Evolutionary conservation across 73 alveolate genomes (phyloP).

Genomic region (Paramecium bursaria): DNA sequence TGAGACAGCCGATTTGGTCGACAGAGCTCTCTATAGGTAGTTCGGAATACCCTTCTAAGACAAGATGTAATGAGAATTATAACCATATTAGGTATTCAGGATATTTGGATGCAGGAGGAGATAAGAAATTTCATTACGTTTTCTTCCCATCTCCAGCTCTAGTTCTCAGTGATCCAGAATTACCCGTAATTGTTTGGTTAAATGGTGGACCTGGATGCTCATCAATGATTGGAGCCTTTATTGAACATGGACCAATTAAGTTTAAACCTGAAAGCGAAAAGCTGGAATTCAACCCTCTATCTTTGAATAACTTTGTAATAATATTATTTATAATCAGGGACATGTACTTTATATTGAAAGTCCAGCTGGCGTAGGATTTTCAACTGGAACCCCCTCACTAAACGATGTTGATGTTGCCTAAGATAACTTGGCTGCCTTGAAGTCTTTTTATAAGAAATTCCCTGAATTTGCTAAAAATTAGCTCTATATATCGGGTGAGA

Average conservation of each 20-base stretch:
- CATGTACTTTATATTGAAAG: slow-evolving; percentile 88
- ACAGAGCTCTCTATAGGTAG: too few species aligned
- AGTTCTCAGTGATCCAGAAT: slow-evolving; percentile 11
- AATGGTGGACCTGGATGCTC: slow-evolving; percentile 98
- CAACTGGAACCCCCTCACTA: slow-evolving; percentile 5
- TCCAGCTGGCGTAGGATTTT: slow-evolving; percentile 90
- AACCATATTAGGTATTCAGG: slow-evolving; percentile 26
- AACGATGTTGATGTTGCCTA: slow-evolving; percentile 81
- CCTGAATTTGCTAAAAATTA: slow-evolving; percentile 78
- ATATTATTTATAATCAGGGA: slow-evolving; percentile 64
- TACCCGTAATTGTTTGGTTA: slow-evolving; percentile 90
- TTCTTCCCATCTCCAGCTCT: slow-evolving; percentile 13
- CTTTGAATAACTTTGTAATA: slow-evolving; percentile 73
- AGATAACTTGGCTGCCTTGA: slow-evolving; percentile 83
- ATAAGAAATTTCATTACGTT: slow-evolving; percentile 7
- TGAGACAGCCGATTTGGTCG: too few species aligned
- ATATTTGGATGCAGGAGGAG: slow-evolving; percentile 2
- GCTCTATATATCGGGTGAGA: slow-evolving; percentile 90
- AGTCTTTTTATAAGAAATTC: slow-evolving; percentile 76
- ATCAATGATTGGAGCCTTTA: slow-evolving; percentile 85
- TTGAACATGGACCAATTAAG: slow-evolving; percentile 92
- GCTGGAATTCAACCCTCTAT: too few species aligned
- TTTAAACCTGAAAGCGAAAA: slow-evolving; percentile 43
- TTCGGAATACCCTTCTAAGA: too few species aligned
- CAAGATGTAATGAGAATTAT: not conserved